Evolutionary conservation across 352 stramenopile species (phyloP).

Genomic region (Saprolegnia parasitica): DNA sequence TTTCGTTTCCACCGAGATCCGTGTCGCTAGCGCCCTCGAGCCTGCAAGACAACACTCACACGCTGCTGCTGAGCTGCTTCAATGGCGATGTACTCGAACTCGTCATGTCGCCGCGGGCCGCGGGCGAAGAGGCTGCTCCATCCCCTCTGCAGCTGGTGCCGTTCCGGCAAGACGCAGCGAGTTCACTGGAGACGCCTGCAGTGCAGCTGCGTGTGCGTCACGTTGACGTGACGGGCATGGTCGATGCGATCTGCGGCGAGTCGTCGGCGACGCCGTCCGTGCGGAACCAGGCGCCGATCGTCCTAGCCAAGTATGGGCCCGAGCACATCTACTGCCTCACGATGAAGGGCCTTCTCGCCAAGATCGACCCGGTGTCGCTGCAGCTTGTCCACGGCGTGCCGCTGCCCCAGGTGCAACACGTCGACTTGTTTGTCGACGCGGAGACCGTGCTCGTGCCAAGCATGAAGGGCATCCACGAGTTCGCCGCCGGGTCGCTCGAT

Average conservation of each 20-base stretch:
- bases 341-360: constrained; percentile 57
- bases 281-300: constrained; percentile 11
- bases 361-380: constrained; percentile 51
- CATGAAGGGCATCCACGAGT: constrained; percentile 75
- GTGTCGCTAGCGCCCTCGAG: neutral
- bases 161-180: neutral
- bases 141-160: neutral
- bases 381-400: constrained; percentile 43
- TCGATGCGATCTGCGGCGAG: neutral
- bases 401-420: constrained; percentile 55
- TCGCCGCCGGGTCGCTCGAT: constrained; percentile 33
- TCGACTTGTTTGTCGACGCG: constrained; percentile 62
- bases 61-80: neutral
- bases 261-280: neutral
- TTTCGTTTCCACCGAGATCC: constrained; percentile 13
- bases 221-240: constrained; percentile 16
- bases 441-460: constrained; percentile 55
- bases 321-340: constrained; percentile 55
- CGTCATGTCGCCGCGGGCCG: neutral
- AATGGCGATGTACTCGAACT: constrained; percentile 14
- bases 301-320: constrained; percentile 21
- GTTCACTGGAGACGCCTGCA: neutral
- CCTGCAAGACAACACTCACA: neutral
- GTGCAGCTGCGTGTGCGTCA: neutral
- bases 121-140: neutral